These are phyloP conservation scores for Apophysomyces variabilis DNA, from an alignment of 371 early-diverging fungal species.

Conservation along the genomic window DNA sequence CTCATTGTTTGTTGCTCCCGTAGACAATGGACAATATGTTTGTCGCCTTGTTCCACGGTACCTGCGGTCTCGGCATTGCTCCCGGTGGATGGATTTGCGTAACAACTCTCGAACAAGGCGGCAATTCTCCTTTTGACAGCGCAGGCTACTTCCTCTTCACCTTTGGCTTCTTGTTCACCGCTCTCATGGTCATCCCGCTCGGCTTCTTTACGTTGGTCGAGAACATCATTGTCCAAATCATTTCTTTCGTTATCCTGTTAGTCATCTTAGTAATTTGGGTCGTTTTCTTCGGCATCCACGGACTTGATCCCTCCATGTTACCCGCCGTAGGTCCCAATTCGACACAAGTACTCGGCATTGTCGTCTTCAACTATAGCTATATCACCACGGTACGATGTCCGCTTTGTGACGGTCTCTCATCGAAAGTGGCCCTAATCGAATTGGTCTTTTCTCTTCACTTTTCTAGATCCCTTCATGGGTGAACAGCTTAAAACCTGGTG, in stretches of 20 bases:
- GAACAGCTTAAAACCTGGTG: slow-evolving; percentile 54
- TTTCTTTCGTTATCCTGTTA: slow-evolving; percentile 52
- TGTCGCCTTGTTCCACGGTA: slow-evolving; percentile 44
- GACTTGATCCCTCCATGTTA: slow-evolving; percentile 47
- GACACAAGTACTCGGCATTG: slow-evolving; percentile 59
- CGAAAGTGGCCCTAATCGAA: background rate
- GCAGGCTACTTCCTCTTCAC: slow-evolving; percentile 60
- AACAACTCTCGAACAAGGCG: slow-evolving; percentile 13
- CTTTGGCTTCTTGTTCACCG: slow-evolving; percentile 52
- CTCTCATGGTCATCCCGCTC: slow-evolving; percentile 58
- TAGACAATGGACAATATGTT: slow-evolving; percentile 52
- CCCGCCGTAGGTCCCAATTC: slow-evolving; percentile 53
- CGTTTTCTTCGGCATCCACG: slow-evolving; percentile 56
- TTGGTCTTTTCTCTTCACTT: background rate
- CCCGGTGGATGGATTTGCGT: slow-evolving; percentile 54
- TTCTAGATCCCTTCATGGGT: slow-evolving; percentile 64
- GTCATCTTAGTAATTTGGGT: slow-evolving; percentile 60
- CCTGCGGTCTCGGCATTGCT: slow-evolving; percentile 42
- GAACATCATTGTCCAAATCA: slow-evolving; percentile 61
- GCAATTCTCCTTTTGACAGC: slow-evolving; percentile 50
- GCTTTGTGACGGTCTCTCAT: no score
- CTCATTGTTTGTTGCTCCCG: background rate
- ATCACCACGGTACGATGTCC: slow-evolving; percentile 52
- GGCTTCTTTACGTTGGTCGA: slow-evolving; percentile 63
- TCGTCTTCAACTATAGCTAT: slow-evolving; percentile 66